A percentile compares a stretch with the other conserved stretches of the same genome.
Conservation (phyloP, 176 grass and related monocot species). For the Cenchrus purpureus region DNA sequence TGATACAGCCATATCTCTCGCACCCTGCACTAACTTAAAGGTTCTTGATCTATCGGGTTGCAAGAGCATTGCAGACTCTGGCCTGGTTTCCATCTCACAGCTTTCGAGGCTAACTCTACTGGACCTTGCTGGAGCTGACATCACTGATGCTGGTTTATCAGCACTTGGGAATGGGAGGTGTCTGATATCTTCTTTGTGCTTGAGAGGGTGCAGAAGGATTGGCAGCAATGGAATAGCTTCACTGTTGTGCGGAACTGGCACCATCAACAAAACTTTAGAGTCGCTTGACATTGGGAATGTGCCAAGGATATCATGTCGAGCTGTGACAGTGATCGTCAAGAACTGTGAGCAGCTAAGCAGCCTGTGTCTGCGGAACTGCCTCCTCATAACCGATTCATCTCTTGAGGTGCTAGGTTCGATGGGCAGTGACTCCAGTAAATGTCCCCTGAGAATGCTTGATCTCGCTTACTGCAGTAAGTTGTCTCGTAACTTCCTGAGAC, state of each 20-base stretch:
- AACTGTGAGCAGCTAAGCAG: slow-evolving; percentile 63
- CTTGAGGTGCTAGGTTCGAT: slow-evolving; percentile 63
- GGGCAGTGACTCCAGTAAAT: slow-evolving; percentile 44
- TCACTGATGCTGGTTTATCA: slow-evolving; percentile 77
- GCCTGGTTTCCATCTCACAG: slow-evolving; percentile 73
- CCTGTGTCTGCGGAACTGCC: slow-evolving; percentile 75
- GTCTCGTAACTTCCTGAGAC: slow-evolving; percentile 60
- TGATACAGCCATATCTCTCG: slow-evolving; percentile 76
- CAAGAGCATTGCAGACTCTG: slow-evolving; percentile 77
- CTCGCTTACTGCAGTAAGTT: slow-evolving; percentile 67
- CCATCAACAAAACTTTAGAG: slow-evolving; percentile 65
- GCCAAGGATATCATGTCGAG: slow-evolving; percentile 70
- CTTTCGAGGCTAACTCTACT: slow-evolving; percentile 71
- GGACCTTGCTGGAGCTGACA: slow-evolving; percentile 83
- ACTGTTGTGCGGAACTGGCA: slow-evolving; percentile 59
- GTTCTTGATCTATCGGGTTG: slow-evolving; percentile 89
- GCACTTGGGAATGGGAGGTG: slow-evolving; percentile 69
- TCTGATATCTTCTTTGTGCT: slow-evolving; percentile 70
- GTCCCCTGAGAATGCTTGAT: slow-evolving; percentile 84
- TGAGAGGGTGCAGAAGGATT: slow-evolving; percentile 87
- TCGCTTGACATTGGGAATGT: slow-evolving; percentile 73
- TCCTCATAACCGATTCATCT: slow-evolving; percentile 62
- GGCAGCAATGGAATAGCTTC: slow-evolving; percentile 73
- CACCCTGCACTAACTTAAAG: slow-evolving; percentile 74
- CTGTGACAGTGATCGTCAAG: slow-evolving; percentile 57